Base-by-base conservation (phyloP, 768 basidiomycete species). In the Bullera alba region DNA sequence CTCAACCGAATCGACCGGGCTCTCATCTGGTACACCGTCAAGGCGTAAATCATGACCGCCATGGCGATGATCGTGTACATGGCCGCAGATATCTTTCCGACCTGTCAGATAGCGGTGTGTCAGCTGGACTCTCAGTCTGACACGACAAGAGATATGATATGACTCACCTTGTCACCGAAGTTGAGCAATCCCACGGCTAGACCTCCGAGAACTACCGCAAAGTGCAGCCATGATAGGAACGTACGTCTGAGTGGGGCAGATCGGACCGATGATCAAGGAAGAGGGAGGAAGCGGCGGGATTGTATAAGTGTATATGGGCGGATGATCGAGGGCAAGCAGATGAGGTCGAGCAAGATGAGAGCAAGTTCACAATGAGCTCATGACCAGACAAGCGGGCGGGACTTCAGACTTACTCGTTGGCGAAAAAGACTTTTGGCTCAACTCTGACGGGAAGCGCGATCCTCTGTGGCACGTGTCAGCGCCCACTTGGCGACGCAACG, bases 181-280 rank as follows among this genome's bases (percentile, higher is more conserved):
- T 99, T 99, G 63, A 99, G 78, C 50, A 99, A 75, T 10, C 95
- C 95, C 14, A 97, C 91, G 1, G 91, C 87, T 39, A 99, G 80
- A 50, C 95, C 95, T 25, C 93, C 92, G 6, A 99, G 83, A 51
- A 99, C 89, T 74, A 97, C 90, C 34, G 92, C 91, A 72, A 95
- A 96, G 74, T 95, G 91, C 42, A 96, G 80, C 95, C 93, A 97
- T 79, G 91, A 92, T 38, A 99, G 79, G 75, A 97, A 97, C 0
- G 95, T 91, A 49, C 68, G 60, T 35, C 64, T 69, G 48, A 16
- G 49, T 17, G 51, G n/a, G 23, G 23, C 15, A 50, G 35, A 30
- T 14, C 16, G 29, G 30, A 27, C 26, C 3, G 25, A 12, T 21
- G 21, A 7, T 22, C 16, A 22, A 27, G 2, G 22, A 19, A 39